These are phyloP conservation scores for Podospora pseudoanserina DNA, from an alignment of 495 filamentous ascomycete genomes.

Conservation along the genomic window DNA sequence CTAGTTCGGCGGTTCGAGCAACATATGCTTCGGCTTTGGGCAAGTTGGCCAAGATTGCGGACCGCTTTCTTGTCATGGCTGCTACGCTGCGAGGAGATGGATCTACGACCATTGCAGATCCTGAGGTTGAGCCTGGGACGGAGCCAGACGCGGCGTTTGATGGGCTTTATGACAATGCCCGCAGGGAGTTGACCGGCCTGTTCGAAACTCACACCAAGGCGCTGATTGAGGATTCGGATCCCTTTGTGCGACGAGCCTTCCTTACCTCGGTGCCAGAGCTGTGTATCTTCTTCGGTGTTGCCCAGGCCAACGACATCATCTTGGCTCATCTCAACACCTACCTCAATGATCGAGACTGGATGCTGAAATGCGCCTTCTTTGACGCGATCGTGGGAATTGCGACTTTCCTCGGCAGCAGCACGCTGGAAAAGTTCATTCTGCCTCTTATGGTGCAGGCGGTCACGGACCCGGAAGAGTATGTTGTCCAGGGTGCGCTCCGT, in stretches of 20 bases:
- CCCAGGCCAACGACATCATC: constrained; percentile 88
- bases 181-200: constrained; percentile 67
- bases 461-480: constrained; percentile 91
- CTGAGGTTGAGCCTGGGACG: constrained; percentile 71
- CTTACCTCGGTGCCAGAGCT: constrained; percentile 88
- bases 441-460: constrained; percentile 96
- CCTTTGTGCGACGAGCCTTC: constrained; percentile 88
- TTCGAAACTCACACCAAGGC: constrained; percentile 88
- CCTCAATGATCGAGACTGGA: constrained; percentile 94
- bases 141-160: constrained; percentile 61
- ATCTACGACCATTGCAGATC: constrained; percentile 70
- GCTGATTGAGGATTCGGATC: constrained; percentile 80
- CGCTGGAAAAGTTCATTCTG: constrained; percentile 91
- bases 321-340: constrained; percentile 96
- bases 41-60: constrained; percentile 83
- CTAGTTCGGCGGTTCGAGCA: constrained; percentile 69
- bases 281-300: constrained; percentile 90
- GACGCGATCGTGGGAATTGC: constrained; percentile 92
- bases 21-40: constrained; percentile 92
- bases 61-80: constrained; percentile 83
- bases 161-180: constrained; percentile 77
- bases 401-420: constrained; percentile 79
- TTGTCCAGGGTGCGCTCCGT: constrained; percentile 84
- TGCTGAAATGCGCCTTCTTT: constrained; percentile 93
- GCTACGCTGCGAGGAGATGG: constrained; percentile 83